Evolutionary conservation across 306 rosid genomes (phyloP), one percentile per base, ranked within the genome.

Genomic region (Prunus mongolica): DNA sequence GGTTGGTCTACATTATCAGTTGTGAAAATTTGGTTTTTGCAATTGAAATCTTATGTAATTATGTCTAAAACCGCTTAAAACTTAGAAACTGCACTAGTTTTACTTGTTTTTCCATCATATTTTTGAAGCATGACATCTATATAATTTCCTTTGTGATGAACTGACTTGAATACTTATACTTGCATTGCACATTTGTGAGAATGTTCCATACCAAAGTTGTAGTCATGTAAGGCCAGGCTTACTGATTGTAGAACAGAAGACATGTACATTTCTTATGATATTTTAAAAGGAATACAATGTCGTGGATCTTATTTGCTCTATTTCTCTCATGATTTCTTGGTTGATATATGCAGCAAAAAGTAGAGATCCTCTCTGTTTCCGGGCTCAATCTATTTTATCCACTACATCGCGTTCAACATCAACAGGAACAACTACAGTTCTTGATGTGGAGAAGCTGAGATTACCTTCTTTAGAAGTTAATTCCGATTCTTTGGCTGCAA

Each of bases 371-470:
- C 68, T 78, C 69, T 76, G 81, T 80, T 84, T 81, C 63, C 81
- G 83, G n/a, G 81, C 92, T 55, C 91, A 89, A 57, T 90, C 91
- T 76, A 38, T 85, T 63, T 64, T 90, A 72, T 90, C 94, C n/a
- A 55, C 92, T 8, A 12, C 94, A 2, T 69, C 95, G 8, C 78
- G 86, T 41, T 82, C 92, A 46, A 79, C 90, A 67, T 78, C 88
- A 51, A 66, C 72, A 5, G 87, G 79, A 81, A 65, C 91, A 50
- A 52, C 85, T 38, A 65, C 87, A 24, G 78, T 86, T 46, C 89
- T 91, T 76, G 75, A 77, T 81, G 65, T 88, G 82, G 89, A 90
- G n/a, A 78, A 86, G 71, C 75, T 89, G 78, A 83, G 83, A 64
- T 84, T 90, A 34, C 86, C 84, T 50, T 71, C 88, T 47, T 69